Evolutionary conservation across 1,284 basidiomycete genomes (phyloP).

Genomic region (Neolentinus lepideus): DNA sequence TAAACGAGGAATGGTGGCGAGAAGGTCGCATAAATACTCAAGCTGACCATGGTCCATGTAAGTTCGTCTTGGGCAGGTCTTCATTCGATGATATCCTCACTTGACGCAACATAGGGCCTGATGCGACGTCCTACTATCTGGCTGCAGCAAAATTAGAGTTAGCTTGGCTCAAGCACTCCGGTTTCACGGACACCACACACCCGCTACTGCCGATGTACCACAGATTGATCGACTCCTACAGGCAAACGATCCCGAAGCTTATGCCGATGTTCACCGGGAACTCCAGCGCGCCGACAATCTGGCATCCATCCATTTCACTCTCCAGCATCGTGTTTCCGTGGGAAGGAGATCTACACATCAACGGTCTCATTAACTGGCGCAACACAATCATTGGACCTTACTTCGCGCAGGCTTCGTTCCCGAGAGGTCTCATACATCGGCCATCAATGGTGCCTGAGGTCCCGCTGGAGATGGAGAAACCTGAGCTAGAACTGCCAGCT

Average conservation of each 20-base stretch:
- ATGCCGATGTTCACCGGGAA: slow-evolving; percentile 1
- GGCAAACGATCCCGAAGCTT: not conserved
- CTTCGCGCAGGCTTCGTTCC: slow-evolving; percentile 6
- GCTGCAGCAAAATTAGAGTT: slow-evolving; percentile 3
- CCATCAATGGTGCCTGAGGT: slow-evolving; percentile 8
- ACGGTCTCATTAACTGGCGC: slow-evolving; percentile 26
- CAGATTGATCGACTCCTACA: not conserved
- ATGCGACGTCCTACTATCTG: slow-evolving; percentile 8
- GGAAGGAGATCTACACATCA: slow-evolving; percentile 10
- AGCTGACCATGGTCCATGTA: slow-evolving; percentile 22
- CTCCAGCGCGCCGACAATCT: slow-evolving; percentile 15
- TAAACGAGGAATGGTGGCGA: slow-evolving; percentile 19
- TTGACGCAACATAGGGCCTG: slow-evolving; percentile 7
- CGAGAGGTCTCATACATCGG: not conserved
- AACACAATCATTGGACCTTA: slow-evolving; percentile 4
- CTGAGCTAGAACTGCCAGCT: not conserved
- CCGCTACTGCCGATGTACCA: slow-evolving; percentile 6
- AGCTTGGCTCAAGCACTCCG: not conserved
- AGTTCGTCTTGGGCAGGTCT: slow-evolving; percentile 9
- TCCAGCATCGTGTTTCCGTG: slow-evolving; percentile 22
- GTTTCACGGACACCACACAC: not conserved
- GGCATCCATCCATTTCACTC: slow-evolving; percentile 24
- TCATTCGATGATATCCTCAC: not conserved
- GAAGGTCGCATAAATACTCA: slow-evolving; percentile 13
- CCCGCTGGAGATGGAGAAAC: not conserved